These are phyloP conservation scores for Oidiodendron maius DNA, from an alignment of 495 filamentous ascomycete species.

Conservation along the genomic window DNA sequence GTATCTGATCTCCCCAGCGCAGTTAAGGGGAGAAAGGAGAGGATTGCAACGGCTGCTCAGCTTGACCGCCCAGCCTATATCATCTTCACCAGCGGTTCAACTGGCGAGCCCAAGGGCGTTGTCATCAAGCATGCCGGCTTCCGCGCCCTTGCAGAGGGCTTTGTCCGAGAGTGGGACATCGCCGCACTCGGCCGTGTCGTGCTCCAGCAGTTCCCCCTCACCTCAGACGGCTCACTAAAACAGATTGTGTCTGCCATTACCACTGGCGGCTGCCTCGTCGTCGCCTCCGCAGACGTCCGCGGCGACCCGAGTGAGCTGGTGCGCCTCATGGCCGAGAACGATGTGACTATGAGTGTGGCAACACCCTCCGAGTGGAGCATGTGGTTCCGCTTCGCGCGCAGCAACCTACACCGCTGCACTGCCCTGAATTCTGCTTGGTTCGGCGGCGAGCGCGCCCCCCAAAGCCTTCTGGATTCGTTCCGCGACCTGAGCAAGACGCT, in stretches of 20 bases:
- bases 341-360: slow-evolving; percentile 14
- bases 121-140: slow-evolving; percentile 68
- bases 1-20: no score
- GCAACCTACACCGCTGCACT: not conserved
- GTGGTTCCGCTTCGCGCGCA: slow-evolving; percentile 19
- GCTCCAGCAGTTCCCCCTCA: slow-evolving; percentile 11
- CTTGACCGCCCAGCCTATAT: slow-evolving; percentile 35
- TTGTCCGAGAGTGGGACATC: slow-evolving; percentile 8
- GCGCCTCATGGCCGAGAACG: slow-evolving; percentile 9
- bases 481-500: not conserved
- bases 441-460: slow-evolving; percentile 9
- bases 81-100: slow-evolving; percentile 97
- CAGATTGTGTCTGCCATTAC: slow-evolving; percentile 9
- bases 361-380: slow-evolving; percentile 16
- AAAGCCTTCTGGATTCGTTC: not conserved
- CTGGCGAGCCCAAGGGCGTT: slow-evolving; percentile 89
- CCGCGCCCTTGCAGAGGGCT: slow-evolving; percentile 25
- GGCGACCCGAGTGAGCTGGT: slow-evolving; percentile 5
- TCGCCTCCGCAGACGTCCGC: not conserved
- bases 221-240: slow-evolving; percentile 10
- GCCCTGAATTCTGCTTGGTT: slow-evolving; percentile 1
- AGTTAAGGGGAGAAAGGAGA: no score
- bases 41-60: no score
- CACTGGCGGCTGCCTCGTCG: slow-evolving; percentile 5
- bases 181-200: slow-evolving; percentile 1